Percentiles rank a stretch among this genome's conserved stretches.
phyloP scores from a whole-genome alignment of 2,329 filamentous ascomycete species.

The Drechmeria coniospora region DNA sequence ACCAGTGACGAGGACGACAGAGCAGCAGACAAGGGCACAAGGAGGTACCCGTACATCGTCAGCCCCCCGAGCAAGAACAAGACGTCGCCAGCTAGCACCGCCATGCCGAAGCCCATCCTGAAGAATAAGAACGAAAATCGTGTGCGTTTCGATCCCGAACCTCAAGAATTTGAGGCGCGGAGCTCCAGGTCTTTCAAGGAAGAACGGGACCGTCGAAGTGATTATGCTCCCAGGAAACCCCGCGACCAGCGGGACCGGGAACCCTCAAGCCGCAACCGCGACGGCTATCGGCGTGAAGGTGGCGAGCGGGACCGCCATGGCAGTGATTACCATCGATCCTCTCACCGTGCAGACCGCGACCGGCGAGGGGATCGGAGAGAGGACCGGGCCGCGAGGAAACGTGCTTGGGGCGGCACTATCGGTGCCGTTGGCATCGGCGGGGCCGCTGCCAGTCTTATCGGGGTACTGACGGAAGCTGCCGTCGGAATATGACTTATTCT shows the following conservation, averaged over 20 bases:
- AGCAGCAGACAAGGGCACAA: constrained; percentile 13
- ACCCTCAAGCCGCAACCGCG: constrained; percentile 5
- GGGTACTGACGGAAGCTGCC: constrained; percentile 42
- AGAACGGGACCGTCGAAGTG: constrained; percentile 14
- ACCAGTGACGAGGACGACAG: constrained; percentile 19
- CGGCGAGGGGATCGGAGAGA: constrained; percentile 21
- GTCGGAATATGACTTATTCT: constrained; percentile 9
- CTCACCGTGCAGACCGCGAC: constrained; percentile 25
- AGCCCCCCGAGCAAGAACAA: constrained; percentile 17
- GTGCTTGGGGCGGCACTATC: constrained; percentile 36
- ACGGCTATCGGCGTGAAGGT: constrained; percentile 13
- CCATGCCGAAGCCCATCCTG: constrained; percentile 40
- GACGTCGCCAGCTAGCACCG: constrained; percentile 19
- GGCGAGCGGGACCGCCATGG: constrained; percentile 15
- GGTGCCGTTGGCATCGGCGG: constrained; percentile 44
- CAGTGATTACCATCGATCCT: constrained; percentile 21
- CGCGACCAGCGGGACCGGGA: constrained; percentile 15
- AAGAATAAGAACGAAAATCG: constrained; percentile 45
- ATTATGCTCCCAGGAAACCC: constrained; percentile 7
- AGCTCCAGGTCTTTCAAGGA: constrained; percentile 15
- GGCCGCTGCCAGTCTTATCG: constrained; percentile 41
- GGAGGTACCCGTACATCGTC: constrained; percentile 21
- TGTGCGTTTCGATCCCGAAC: constrained; percentile 36
- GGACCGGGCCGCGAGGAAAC: constrained; percentile 24
- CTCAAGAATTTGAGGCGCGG: constrained; percentile 25